Base-by-base conservation (phyloP, 1,284 basidiomycete genomes). In the Tranzscheliella williamsii region DNA sequence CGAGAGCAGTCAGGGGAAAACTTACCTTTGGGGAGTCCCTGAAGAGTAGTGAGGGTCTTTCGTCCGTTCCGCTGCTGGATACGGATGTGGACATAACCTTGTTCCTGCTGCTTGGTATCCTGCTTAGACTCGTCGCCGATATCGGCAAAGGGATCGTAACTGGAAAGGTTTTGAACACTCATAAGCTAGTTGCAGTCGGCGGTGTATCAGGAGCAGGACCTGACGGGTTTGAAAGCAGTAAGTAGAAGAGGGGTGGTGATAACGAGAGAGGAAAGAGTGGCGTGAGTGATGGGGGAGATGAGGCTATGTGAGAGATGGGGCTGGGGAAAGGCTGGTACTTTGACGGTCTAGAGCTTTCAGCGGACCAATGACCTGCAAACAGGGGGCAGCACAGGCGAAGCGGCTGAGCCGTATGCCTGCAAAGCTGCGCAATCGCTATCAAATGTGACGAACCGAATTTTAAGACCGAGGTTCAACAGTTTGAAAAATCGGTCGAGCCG, bases 21-120 rank as follows among this genome's bases (percentile, higher is more conserved):
- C 85, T 67, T 69, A 90, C 91, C 87, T 82, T 90, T 91, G 54
- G 91, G 91, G 62, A 99, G 82, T 66, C 95, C 95, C 81, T 98
- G 94, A 68, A 98, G 84, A 51, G 94, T 99, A 33, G 95, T 99
- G 82, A 98, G 82, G 62, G 93, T 96, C 85, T 99, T 99, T 74
- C 95, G 86, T 71, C 95, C 95, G 85, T 98, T 99, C 76, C 95
- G 85, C 82, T 99, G 95, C 81, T 99, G 95, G 77, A 99, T 90
- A 83, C 83, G 79, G 60, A 81, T 80, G 69, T 81, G 80, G 38
- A 81, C 77, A 74, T 78, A 75, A 55, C 73, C 71, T 49, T 76
- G 63, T 29, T 57, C 56, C 62, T 71, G 65, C 20, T 67, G 55
- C 56, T 71, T 70, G 48, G 58, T 47, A 33, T 54, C 50, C 42